These are phyloP conservation scores for Fusarium sp. DNA, from an alignment of 2,329 filamentous ascomycete genomes.

Conservation along the genomic window DNA sequence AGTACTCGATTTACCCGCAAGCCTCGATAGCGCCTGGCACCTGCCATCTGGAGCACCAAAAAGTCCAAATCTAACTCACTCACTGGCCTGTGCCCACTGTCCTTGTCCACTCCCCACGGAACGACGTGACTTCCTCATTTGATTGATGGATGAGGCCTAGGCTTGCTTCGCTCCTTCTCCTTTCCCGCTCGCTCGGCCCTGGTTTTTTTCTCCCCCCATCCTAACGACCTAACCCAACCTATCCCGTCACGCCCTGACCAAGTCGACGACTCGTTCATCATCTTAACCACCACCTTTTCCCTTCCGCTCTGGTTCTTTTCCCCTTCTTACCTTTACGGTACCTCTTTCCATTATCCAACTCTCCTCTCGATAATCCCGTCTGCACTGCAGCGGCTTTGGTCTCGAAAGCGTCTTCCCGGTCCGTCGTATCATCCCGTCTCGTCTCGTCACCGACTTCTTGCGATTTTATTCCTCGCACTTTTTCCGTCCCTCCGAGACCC, in stretches of 20 bases:
- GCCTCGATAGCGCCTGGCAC: constrained; percentile 31
- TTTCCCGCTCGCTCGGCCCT: constrained; percentile 44
- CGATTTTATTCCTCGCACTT: constrained; percentile 38
- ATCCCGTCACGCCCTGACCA: constrained; percentile 38
- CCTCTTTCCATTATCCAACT: constrained; percentile 26
- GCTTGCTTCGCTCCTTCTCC: constrained; percentile 42
- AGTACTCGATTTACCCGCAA: constrained; percentile 21
- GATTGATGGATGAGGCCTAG: constrained; percentile 34
- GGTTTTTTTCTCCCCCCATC: constrained; percentile 43
- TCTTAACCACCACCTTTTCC: constrained; percentile 37
- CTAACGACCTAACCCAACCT: constrained; percentile 31
- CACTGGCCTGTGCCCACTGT: constrained; percentile 38
- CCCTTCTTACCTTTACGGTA: constrained; percentile 28
- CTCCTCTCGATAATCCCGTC: constrained; percentile 34
- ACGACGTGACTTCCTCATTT: constrained; percentile 46
- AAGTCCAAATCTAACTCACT: constrained; percentile 11
- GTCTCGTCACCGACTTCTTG: constrained; percentile 37
- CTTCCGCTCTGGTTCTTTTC: constrained; percentile 4
- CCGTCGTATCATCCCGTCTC: constrained; percentile 22
- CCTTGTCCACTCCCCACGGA: constrained; percentile 28
- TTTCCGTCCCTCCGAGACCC: constrained; percentile 43
- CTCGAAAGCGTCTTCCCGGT: constrained; percentile 37
- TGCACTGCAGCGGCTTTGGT: constrained; percentile 40
- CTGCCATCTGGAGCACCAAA: constrained; percentile 41
- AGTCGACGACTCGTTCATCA: constrained; percentile 43